These are phyloP conservation scores for Sideroxylon spinosum DNA, from an alignment of 179 eudicot genomes.

Conservation along the genomic window DNA sequence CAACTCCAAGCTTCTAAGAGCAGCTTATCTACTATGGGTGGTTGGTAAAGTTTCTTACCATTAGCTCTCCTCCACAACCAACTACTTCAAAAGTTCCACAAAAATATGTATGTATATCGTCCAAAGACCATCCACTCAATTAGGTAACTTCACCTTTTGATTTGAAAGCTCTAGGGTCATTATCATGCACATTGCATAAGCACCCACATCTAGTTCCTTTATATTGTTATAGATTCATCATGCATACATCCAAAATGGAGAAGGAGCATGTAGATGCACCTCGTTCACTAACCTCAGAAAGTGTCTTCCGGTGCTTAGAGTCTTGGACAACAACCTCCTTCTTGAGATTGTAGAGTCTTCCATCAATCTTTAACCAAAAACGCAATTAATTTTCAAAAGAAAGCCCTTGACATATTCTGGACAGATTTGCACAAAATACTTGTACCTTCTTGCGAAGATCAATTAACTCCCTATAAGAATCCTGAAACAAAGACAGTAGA, in stretches of 20 bases:
- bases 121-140: too few species aligned
- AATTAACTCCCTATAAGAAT: conserved; percentile 78
- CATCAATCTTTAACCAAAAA: conserved; percentile 62
- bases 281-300: conserved; percentile 69
- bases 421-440: neutral
- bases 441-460: conserved; percentile 79
- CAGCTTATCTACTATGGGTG: neutral
- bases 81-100: too few species aligned
- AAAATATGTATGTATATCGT: too few species aligned
- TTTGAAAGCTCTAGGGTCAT: too few species aligned
- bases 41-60: too few species aligned
- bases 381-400: conserved; percentile 5
- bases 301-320: conserved; percentile 92
- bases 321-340: conserved; percentile 90
- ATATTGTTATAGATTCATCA: neutral
- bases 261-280: conserved; percentile 3
- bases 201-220: neutral
- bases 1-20: conserved; percentile 3
- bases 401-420: conserved; percentile 2
- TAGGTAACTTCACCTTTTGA: too few species aligned
- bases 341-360: conserved; percentile 68
- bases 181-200: too few species aligned
- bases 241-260: neutral
- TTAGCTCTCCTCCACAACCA: too few species aligned
- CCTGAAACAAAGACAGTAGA: conserved; percentile 70